Conservation (phyloP, 2,329 filamentous ascomycete genomes). For the Ilyonectria sp. region DNA sequence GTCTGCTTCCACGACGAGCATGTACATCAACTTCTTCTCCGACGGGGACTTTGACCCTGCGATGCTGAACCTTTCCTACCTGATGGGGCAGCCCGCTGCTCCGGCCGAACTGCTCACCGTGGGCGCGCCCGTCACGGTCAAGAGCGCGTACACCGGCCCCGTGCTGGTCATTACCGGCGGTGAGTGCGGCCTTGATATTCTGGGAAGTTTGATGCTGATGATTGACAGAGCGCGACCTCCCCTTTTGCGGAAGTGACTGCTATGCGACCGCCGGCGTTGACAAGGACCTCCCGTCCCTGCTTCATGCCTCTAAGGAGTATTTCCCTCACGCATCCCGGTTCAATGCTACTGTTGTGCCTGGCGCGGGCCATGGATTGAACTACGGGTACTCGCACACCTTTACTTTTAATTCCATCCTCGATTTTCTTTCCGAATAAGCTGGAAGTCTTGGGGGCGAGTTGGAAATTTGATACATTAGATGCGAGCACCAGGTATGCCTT, state of each 20-base stretch:
- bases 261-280: constrained; percentile 57
- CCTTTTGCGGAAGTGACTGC: constrained; percentile 76
- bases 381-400: constrained; percentile 55
- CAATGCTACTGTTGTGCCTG: constrained; percentile 67
- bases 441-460: background rate
- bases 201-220: constrained; percentile 29
- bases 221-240: constrained; percentile 60
- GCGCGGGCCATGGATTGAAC: constrained; percentile 67
- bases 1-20: constrained; percentile 59
- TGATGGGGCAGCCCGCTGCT: constrained; percentile 69
- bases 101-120: constrained; percentile 73
- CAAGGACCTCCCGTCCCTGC: constrained; percentile 57
- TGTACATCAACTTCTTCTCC: constrained; percentile 68
- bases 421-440: constrained; percentile 52
- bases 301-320: constrained; percentile 56
- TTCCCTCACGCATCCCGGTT: constrained; percentile 65
- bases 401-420: constrained; percentile 55
- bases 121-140: constrained; percentile 52
- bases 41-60: constrained; percentile 69
- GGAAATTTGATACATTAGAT: background rate
- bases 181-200: constrained; percentile 44
- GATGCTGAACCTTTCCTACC: constrained; percentile 62
- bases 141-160: constrained; percentile 65
- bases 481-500: too few species aligned
- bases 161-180: constrained; percentile 73